Evolutionary conservation across 1,284 basidiomycete species (phyloP), one percentile per base, ranked within the genome.

Genomic region (Papiliotrema fonsecae): DNA sequence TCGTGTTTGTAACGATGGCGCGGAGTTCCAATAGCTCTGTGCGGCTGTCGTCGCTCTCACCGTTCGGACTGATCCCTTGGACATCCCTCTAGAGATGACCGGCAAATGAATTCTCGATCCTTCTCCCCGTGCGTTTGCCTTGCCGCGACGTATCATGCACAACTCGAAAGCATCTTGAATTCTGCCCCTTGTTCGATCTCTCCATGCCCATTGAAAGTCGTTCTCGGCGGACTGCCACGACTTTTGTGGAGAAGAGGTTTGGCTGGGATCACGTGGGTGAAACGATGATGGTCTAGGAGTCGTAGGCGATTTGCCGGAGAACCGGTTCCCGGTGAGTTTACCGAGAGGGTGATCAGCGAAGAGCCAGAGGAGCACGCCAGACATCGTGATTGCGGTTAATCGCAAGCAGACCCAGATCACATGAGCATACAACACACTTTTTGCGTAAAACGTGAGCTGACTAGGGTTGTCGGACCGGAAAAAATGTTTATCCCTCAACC

Each of bases 111-210:
- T n/a, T n/a, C n/a, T n/a, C n/a, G n/a, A n/a, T n/a, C n/a, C n/a
- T n/a, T n/a, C n/a, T n/a, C n/a, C n/a, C n/a, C n/a, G n/a, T n/a
- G n/a, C n/a, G n/a, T n/a, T n/a, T n/a, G n/a, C n/a, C n/a, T n/a
- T n/a, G n/a, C n/a, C n/a, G 16, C 52, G 50, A 6, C 62, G 39
- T 28, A 69, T 56, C 45, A 87, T 74, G 64, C 88, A 90, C 56
- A 89, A 83, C 54, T 89, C 85, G 62, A 82, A 88, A 1, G 85
- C 84, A 50, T 87, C 85, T 61, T 83, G 82, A 32, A 90, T 77
- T 36, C 87, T 78, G 52, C 79, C 66, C n/a, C 82, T 77, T 0
- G 86, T 85, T 53, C 79, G 77, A 45, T 84, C 81, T 43, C 81
- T 78, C 88, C 88, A 90, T 45, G 74, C 76, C 87, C 88, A 90